Conservation (phyloP, 768 basidiomycete genomes). For the Hirschioporus abietinus region DNA sequence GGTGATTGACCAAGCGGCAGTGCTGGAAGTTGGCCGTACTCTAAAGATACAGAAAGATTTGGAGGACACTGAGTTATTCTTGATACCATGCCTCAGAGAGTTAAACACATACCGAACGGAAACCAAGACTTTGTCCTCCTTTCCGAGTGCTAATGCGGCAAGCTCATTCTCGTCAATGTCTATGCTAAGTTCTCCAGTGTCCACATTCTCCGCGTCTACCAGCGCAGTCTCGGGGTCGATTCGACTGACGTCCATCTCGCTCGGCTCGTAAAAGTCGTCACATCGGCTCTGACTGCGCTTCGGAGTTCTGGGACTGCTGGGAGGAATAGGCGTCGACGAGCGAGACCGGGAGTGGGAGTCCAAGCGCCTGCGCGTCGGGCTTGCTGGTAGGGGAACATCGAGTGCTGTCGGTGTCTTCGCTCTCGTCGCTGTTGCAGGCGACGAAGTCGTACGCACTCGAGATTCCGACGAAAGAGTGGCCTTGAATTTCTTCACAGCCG, state of each 20-base stretch:
- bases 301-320: conserved; percentile 20
- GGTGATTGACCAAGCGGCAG: conserved; percentile 50
- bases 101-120: conserved; percentile 56
- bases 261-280: conserved; percentile 44
- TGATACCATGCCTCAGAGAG: background rate
- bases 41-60: conserved; percentile 27
- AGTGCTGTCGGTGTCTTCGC: conserved; percentile 17
- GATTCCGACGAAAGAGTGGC: conserved; percentile 15
- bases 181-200: conserved; percentile 60
- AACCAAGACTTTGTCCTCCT: conserved; percentile 82
- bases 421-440: conserved; percentile 11
- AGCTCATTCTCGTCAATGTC: conserved; percentile 61
- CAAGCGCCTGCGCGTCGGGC: background rate
- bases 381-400: background rate
- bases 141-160: conserved; percentile 49
- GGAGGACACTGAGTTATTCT: too few relatives aligned
- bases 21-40: conserved; percentile 52
- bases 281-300: conserved; percentile 30
- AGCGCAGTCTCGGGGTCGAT: conserved; percentile 73
- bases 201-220: conserved; percentile 70
- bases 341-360: conserved; percentile 9
- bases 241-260: conserved; percentile 72
- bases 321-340: conserved; percentile 31
- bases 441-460: conserved; percentile 15
- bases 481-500: conserved; percentile 18